Percentiles rank a stretch among this genome's conserved stretches.
Evolutionary conservation across 179 eudicot species (phyloP).

Genomic region (Carnegiea gigantea): DNA sequence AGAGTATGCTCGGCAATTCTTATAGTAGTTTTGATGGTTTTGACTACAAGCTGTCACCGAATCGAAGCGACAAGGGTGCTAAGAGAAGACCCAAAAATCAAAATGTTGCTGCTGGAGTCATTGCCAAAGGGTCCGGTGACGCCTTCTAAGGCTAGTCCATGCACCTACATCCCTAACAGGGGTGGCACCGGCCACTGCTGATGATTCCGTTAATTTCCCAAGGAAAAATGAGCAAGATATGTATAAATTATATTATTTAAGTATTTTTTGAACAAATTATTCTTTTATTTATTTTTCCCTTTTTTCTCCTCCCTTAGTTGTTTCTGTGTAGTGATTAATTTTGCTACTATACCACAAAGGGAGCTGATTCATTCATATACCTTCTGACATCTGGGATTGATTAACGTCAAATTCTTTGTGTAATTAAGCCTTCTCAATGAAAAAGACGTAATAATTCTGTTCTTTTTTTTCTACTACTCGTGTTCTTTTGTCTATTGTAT

Average conservation of each 20-base stretch:
- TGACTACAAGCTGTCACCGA: neutral
- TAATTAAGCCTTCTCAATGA: too few species aligned
- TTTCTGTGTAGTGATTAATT: neutral
- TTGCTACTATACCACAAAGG: too few species aligned
- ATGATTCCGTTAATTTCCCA: too few species aligned
- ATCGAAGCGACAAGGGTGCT: conserved; percentile 11
- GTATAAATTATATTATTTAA: neutral
- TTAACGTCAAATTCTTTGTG: neutral
- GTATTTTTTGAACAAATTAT: neutral
- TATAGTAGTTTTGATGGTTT: neutral
- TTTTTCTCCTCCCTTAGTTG: neutral
- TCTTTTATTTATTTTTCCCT: neutral
- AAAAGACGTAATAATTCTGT: too few species aligned
- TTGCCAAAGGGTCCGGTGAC: conserved; percentile 8
- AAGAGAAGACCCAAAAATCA: neutral
- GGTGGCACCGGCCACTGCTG: conserved; percentile 2
- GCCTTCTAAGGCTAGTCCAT: neutral
- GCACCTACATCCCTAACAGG: neutral
- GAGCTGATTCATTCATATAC: neutral
- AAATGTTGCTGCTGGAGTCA: neutral
- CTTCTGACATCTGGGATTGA: neutral
- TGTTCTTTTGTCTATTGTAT: too few species aligned
- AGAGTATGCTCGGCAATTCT: neutral
- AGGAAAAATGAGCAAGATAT: neutral
- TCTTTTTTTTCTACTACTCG: too few species aligned